Evolutionary conservation across 208 protist species (phyloP), one percentile per base, ranked within the genome.

Genomic region (Trypanosoma lewisi): DNA sequence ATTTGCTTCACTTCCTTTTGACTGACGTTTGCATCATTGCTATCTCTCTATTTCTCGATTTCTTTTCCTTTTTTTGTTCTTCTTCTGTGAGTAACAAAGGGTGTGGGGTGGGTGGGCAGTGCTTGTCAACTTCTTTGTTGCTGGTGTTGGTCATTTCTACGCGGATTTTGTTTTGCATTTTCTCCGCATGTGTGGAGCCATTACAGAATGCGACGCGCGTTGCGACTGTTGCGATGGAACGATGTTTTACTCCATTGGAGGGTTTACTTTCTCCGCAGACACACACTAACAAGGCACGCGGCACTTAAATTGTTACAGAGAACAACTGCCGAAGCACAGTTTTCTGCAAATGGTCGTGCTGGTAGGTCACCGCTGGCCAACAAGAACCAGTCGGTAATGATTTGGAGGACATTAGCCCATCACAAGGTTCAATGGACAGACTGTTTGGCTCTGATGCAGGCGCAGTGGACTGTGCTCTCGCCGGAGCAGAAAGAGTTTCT

Each of bases 381-480:
- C 3, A 62, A 45, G 6, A 37, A 34, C 19, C 52, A 64, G n/a
- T 83, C 87, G 7, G 12, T 73, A 37, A 39, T 79, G 16, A 73
- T 93, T 28, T 93, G 87, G 87, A 39, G 49, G 9, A 52, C 73
- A 2, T 53, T 93, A 33, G 75, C 63, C 14, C 73, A 69, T 4
- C 75, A 89, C 16, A 70, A 79, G 0, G 70, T 90, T 33, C 53
- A 64, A 23, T 88, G 81, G 87, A 42, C 57, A 33, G 65, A 55
- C 8, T 73, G 77, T 8, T 63, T 87, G 58, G 53, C 14, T 7
- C 70, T 93, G 36, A 45, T 79, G 45, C 49, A 73, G 2, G 55
- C 56, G 39, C 87, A 93, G 66, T 70, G 86, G 34, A 34, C 48
- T 14, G 21, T 51, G 8, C 36, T 93, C 56, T 63, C 77, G 0